phyloP scores from a whole-genome alignment of 345 rosid genomes.

The Geranium rotundifolium region DNA sequence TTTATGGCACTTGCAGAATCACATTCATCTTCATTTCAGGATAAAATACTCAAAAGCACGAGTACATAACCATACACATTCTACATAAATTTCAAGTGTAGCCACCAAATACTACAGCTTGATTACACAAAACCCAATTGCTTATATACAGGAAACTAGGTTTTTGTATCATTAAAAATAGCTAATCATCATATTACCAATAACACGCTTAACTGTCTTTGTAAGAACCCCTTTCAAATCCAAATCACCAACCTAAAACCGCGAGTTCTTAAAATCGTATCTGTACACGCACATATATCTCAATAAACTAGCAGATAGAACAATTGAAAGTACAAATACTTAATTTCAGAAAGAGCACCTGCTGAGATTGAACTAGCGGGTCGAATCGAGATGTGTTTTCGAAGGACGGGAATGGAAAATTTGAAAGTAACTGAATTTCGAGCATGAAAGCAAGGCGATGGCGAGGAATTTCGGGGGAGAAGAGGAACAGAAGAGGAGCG shows the following conservation, averaged over 20 bases:
- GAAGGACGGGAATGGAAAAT: conserved; percentile 18
- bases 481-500: neutral
- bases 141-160: neutral
- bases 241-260: too few species aligned
- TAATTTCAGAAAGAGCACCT: conserved; percentile 15
- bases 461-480: neutral
- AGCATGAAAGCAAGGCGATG: neutral
- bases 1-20: too few species aligned
- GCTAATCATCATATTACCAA: neutral
- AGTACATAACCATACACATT: too few species aligned
- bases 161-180: too few species aligned
- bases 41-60: too few species aligned
- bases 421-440: conserved; percentile 4
- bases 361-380: conserved; percentile 35
- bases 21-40: too few species aligned
- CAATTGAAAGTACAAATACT: too few species aligned
- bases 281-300: neutral
- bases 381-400: conserved; percentile 35
- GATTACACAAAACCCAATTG: neutral
- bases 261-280: too few species aligned
- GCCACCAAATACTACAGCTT: too few species aligned
- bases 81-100: too few species aligned
- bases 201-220: neutral
- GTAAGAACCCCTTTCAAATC: too few species aligned
- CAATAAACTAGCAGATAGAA: neutral